Base-by-base conservation (phyloP, 345 rosid species). In the Brassica cretica region DNA sequence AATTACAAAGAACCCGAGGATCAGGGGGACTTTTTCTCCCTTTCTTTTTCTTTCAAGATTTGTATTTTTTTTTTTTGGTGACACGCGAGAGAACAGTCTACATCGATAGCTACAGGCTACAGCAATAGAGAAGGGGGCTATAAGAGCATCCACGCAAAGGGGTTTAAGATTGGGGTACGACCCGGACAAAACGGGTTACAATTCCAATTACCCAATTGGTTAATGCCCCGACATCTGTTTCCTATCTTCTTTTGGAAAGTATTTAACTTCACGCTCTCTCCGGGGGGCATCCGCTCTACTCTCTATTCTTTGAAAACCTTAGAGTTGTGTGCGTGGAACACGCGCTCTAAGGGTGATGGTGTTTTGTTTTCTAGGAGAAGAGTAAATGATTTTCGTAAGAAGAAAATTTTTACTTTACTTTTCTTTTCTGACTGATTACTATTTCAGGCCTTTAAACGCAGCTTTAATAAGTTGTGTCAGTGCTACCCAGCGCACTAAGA, bases 401-500 rank as follows among this genome's bases (percentile, higher is more conserved):
- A 61, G 72, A 78, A 61, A 51, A 68, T 30, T 62, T 79, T 68
- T 79, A 73, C 66, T 15, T 53, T 32, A 18, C 30, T 53, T 65
- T 14, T 15, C 18, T 24, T 60, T 21, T 68, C 62, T 74, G 66
- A 74, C 82, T 74, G 74, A 79, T 79, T 73, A 79, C 75, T 79
- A 79, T 79, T 79, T 69, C 60, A 65, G 82, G 82, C 84, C 83
- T 64, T 78, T 86, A 84, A 83, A 82, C 80, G 53, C 84, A 71
- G 66, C 84, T 87, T 85, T 85, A 65, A 46, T 75, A 86, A 78
- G 80, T 75, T 68, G 86, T 77, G 88, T 81, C 89, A 80, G 93
- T 82, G 81, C 88, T 87, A 86, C 89, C 92, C 68, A 91, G 88
- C 92, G 89, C 93, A 91, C 93, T 89, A 68, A 85, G 85, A 88